A percentile compares a stretch with the other conserved stretches of the same genome.
These are phyloP conservation scores for Prinsepia uniflora DNA, from an alignment of 306 rosid species.

Conservation along the genomic window DNA sequence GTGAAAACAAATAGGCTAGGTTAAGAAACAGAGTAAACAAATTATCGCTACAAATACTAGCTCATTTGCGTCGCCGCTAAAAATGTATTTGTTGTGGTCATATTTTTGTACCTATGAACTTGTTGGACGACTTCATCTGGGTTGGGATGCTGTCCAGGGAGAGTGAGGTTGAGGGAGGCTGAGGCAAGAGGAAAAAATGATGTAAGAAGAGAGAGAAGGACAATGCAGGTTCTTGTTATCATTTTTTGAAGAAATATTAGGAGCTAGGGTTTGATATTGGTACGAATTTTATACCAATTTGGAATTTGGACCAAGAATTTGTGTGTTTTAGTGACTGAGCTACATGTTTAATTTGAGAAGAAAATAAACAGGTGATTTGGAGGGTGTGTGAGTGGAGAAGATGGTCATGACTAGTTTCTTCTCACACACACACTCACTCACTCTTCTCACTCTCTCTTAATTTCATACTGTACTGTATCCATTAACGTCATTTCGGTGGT, in stretches of 20 bases:
- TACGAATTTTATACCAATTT: conserved; percentile 1
- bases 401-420: conserved; percentile 12
- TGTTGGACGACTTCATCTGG: conserved; percentile 77
- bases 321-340: not conserved
- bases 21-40: not conserved
- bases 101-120: conserved; percentile 55
- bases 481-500: not conserved
- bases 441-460: too few species aligned
- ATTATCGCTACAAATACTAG: too few species aligned
- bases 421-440: conserved; percentile 12
- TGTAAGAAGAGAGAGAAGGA: conserved; percentile 38
- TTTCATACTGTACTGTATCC: conserved; percentile 28
- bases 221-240: conserved; percentile 55
- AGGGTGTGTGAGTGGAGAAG: conserved; percentile 11
- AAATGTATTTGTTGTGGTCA: too few species aligned
- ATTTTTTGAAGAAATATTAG: conserved; percentile 31
- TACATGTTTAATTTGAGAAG: not conserved
- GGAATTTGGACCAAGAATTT: conserved; percentile 8
- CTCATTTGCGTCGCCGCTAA: too few species aligned
- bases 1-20: not conserved
- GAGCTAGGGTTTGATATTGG: not conserved
- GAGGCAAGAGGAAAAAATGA: conserved; percentile 31
- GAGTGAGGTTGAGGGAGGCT: conserved; percentile 63
- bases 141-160: conserved; percentile 81
- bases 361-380: not conserved